Conservation (phyloP, 2,329 filamentous ascomycete genomes). For the Coccinonectria pachysandricola region DNA sequence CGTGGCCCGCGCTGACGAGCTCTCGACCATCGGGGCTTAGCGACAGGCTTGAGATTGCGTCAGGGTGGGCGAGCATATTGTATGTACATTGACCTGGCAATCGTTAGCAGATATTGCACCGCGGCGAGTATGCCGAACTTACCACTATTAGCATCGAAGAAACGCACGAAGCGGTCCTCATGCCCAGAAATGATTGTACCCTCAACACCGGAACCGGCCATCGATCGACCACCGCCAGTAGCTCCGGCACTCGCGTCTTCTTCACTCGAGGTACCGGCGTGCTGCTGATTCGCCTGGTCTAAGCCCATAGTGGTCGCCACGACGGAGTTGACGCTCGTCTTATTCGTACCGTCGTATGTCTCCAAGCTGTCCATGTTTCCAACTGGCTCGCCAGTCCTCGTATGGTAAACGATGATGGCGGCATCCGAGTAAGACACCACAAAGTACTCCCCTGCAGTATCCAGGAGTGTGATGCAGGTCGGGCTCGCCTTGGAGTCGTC, state of each 20-base stretch:
- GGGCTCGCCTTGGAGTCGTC: conserved; percentile 62
- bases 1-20: conserved; percentile 90
- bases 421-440: conserved; percentile 90
- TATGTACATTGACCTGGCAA: conserved; percentile 96
- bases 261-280: conserved; percentile 49
- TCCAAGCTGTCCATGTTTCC: conserved; percentile 88
- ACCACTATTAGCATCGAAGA: conserved; percentile 99
- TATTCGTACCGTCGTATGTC: conserved; percentile 75
- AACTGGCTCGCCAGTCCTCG: conserved; percentile 80
- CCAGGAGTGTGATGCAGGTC: conserved; percentile 88
- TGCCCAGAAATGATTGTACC: conserved; percentile 94
- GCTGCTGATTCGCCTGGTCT: conserved; percentile 52
- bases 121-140: no score
- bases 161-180: conserved; percentile 89
- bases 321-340: conserved; percentile 79
- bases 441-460: conserved; percentile 72
- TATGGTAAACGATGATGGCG: conserved; percentile 85
- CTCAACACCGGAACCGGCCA: conserved; percentile 70
- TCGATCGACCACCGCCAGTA: conserved; percentile 56
- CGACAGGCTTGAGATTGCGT: conserved; percentile 82
- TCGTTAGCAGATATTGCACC: no score
- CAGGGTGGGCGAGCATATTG: conserved; percentile 93
- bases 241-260: conserved; percentile 69
- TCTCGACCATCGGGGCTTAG: conserved; percentile 89
- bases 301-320: conserved; percentile 78